phyloP scores from a whole-genome alignment of 495 filamentous ascomycete species.

The Trichocladium uniseriatum region DNA sequence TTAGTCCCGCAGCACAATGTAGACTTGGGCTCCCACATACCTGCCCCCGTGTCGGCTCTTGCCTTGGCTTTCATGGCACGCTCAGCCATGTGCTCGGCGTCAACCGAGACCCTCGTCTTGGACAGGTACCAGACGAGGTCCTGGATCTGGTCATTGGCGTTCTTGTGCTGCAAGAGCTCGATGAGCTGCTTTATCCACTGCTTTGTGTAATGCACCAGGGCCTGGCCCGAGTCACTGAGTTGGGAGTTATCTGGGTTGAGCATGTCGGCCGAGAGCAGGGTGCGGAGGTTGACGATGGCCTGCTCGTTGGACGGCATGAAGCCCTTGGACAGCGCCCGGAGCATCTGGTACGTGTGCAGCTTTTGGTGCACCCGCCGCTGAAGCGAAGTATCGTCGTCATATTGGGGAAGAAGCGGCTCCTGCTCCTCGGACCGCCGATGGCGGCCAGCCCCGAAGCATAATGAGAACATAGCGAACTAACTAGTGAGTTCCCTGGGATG shows the following conservation, averaged over 20 bases:
- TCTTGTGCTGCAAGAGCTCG: conserved; percentile 70
- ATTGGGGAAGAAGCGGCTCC: conserved; percentile 73
- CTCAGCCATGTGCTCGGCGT: conserved; percentile 54
- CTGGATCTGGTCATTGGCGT: conserved; percentile 75
- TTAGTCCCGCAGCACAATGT: background rate
- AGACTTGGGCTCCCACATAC: conserved; percentile 31
- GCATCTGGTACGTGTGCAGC: conserved; percentile 86
- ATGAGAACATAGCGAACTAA: conserved; percentile 15
- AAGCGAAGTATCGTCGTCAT: conserved; percentile 70
- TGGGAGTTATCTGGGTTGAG: conserved; percentile 68
- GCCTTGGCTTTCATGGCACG: conserved; percentile 56
- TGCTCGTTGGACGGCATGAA: conserved; percentile 93
- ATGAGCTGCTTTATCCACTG: conserved; percentile 67
- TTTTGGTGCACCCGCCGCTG: conserved; percentile 75
- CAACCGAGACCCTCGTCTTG: conserved; percentile 59
- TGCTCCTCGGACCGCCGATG: conserved; percentile 18
- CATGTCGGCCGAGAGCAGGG: conserved; percentile 64
- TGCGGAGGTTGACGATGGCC: conserved; percentile 68
- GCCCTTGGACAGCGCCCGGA: conserved; percentile 70
- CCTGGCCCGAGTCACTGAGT: conserved; percentile 66
- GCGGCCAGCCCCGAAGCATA: conserved; percentile 24
- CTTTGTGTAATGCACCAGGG: conserved; percentile 61
- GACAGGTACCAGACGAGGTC: conserved; percentile 82
- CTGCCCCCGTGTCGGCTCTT: conserved; percentile 69
- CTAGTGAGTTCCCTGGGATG: background rate